These are phyloP conservation scores for Marasmius sp. DNA, from an alignment of 1,284 basidiomycete genomes.

Conservation along the genomic window DNA sequence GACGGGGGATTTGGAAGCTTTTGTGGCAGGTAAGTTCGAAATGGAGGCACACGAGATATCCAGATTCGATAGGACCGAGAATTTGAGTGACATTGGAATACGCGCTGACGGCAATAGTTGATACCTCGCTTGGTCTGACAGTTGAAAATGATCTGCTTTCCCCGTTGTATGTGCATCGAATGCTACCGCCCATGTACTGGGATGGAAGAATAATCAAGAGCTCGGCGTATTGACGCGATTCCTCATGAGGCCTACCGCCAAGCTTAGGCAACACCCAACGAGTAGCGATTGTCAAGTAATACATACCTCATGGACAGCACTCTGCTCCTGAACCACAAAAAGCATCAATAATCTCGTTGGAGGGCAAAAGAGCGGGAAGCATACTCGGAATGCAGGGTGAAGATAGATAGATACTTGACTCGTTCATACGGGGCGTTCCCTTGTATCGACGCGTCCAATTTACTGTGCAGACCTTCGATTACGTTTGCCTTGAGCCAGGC, in stretches of 20 bases:
- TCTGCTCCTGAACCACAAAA: neutral
- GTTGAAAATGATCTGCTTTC: slow-evolving; percentile 1
- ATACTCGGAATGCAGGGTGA: neutral
- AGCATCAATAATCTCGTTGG: neutral
- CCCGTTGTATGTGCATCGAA: neutral
- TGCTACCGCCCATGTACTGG: slow-evolving; percentile 1
- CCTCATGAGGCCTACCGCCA: neutral
- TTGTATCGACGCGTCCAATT: neutral
- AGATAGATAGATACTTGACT: neutral
- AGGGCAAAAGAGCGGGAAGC: neutral
- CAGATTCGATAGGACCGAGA: slow-evolving; percentile 1
- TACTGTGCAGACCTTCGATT: neutral
- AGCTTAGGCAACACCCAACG: neutral
- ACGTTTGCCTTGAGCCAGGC: neutral
- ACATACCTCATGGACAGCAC: neutral
- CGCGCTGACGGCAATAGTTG: slow-evolving; percentile 1
- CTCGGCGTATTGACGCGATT: slow-evolving; percentile 2
- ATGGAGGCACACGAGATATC: neutral
- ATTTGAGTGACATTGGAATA: slow-evolving; percentile 2
- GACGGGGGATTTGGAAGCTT: neutral
- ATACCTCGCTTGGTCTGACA: neutral
- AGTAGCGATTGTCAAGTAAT: too few species aligned
- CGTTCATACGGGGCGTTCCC: neutral
- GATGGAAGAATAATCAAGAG: slow-evolving; percentile 5
- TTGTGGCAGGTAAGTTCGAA: slow-evolving; percentile 6